Percentiles rank a stretch among this genome's conserved stretches.
Evolutionary conservation across 345 rosid genomes (phyloP).

Genomic region (Eucalyptus marginata): DNA sequence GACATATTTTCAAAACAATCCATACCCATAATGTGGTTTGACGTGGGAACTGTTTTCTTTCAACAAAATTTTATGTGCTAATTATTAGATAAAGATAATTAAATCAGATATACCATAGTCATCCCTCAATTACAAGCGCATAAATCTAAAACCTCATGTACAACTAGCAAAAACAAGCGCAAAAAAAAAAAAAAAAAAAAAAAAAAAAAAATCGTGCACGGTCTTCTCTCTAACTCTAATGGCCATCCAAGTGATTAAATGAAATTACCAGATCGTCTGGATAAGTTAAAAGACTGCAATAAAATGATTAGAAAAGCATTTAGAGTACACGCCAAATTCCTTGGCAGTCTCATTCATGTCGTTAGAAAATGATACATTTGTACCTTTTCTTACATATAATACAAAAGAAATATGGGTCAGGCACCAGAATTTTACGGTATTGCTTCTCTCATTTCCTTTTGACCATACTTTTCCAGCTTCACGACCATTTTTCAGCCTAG

Average conservation of each 20-base stretch:
- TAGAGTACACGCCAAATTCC: not conserved
- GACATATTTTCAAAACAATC: not conserved
- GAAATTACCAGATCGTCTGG: not conserved
- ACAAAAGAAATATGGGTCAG: not conserved
- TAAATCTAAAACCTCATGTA: not conserved
- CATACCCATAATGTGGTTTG: not conserved
- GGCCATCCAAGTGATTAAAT: not conserved
- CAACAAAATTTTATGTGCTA: not conserved
- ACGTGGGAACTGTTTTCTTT: not conserved
- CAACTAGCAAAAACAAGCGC: not conserved
- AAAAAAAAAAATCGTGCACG: not conserved
- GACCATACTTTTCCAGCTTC: not conserved
- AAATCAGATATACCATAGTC: not conserved
- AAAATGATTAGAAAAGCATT: not conserved
- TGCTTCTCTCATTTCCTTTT: not conserved
- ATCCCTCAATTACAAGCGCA: not conserved
- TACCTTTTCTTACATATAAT: not conserved
- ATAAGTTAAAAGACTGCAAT: not conserved
- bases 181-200: no score
- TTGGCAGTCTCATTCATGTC: not conserved
- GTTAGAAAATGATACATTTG: accelerated
- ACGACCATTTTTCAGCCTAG: not conserved
- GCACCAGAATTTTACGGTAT: not conserved
- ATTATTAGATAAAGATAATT: not conserved
- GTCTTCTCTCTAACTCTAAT: not conserved